Evolutionary conservation across 148 eudicot species (phyloP).

Genomic region (Nyssa sinensis): DNA sequence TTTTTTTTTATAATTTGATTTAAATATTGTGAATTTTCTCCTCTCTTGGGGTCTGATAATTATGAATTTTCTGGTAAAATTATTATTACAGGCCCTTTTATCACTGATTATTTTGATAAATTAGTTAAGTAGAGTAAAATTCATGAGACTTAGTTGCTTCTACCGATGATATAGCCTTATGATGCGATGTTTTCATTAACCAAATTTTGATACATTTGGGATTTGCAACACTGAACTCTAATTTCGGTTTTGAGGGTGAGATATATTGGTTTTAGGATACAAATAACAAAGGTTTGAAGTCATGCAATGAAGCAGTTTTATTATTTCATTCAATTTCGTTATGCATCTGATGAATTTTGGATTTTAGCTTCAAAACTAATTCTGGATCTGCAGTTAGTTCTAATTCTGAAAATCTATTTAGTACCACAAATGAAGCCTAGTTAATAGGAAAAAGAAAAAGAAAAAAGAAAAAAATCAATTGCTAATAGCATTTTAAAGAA

Average conservation of each 20-base stretch:
- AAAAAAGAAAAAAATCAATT: no score
- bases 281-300: not conserved
- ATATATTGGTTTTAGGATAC: not conserved
- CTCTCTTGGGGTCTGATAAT: not conserved
- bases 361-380: not conserved
- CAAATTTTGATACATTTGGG: not conserved
- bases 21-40: not conserved
- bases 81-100: not conserved
- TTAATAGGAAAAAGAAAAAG: not conserved
- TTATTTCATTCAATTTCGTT: not conserved
- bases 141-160: not conserved
- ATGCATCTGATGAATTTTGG: conserved; percentile 3
- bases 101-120: not conserved
- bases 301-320: not conserved
- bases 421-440: not conserved
- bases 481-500: not conserved
- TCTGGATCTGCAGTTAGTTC: not conserved
- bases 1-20: conserved; percentile 14
- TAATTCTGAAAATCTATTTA: not conserved
- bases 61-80: not conserved
- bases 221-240: not conserved
- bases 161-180: conserved; percentile 7
- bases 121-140: conserved; percentile 14
- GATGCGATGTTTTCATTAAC: not conserved
- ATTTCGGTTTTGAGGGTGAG: not conserved